Evolutionary conservation across 2,329 filamentous ascomycete genomes (phyloP).

Genomic region (Colletotrichum graminicola): DNA sequence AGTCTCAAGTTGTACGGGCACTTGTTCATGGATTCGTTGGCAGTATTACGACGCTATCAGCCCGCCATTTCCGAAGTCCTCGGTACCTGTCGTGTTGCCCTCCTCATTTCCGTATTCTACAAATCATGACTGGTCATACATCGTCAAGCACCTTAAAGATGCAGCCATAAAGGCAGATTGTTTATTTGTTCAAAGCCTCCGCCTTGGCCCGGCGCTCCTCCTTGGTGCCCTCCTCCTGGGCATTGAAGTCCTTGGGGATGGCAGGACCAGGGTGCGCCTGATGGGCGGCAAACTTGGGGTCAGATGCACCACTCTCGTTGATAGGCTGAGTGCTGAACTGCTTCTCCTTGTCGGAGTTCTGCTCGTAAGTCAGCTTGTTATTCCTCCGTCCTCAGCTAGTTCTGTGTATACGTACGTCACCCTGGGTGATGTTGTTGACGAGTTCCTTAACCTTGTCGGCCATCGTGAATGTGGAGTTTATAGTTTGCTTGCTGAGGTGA

Average conservation of each 20-base stretch:
- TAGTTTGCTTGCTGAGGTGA: conserved; percentile 11
- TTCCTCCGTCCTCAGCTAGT: neutral
- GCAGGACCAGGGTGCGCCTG: conserved; percentile 70
- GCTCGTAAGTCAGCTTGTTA: conserved; percentile 16
- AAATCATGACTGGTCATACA: conserved; percentile 32
- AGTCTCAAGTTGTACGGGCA: conserved; percentile 6
- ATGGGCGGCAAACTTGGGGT: conserved; percentile 64
- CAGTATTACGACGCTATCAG: conserved; percentile 25
- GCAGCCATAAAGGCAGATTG: neutral
- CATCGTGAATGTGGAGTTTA: conserved; percentile 22
- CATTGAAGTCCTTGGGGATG: conserved; percentile 65
- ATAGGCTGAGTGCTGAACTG: conserved; percentile 61
- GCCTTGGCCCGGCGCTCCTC: conserved; percentile 76
- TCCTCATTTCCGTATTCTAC: conserved; percentile 18
- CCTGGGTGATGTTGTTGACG: conserved; percentile 42
- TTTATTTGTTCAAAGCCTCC: conserved; percentile 73
- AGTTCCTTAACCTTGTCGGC: conserved; percentile 44
- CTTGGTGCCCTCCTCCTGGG: conserved; percentile 71
- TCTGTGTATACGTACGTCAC: conserved; percentile 27
- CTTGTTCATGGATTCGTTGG: conserved; percentile 27
- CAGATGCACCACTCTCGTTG: conserved; percentile 52
- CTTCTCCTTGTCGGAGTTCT: conserved; percentile 53
- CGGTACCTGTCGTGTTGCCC: neutral
- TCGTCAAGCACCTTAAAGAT: conserved; percentile 15
- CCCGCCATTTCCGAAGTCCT: conserved; percentile 18